A percentile compares a stretch with the other conserved stretches of the same genome.
These are phyloP conservation scores for Glycine latifolia DNA, from an alignment of 306 rosid species.

Conservation along the genomic window DNA sequence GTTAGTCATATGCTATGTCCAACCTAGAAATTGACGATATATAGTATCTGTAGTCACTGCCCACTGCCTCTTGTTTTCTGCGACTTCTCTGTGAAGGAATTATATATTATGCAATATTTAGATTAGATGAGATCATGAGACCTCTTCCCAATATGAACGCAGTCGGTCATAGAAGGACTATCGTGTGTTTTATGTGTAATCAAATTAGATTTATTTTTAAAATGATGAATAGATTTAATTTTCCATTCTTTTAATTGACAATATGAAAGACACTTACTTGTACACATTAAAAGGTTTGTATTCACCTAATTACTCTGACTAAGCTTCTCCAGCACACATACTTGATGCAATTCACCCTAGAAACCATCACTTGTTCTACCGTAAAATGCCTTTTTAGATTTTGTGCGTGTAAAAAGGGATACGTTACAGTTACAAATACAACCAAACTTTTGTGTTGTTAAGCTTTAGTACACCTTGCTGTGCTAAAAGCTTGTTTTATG, in stretches of 20 bases:
- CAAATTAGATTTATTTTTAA: background rate
- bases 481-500: too few relatives aligned
- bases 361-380: background rate
- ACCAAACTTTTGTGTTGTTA: background rate
- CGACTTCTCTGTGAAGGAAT: constrained; percentile 11
- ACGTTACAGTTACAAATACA: background rate
- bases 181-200: background rate
- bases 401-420: background rate
- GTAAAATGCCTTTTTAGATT: background rate
- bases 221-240: background rate
- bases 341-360: background rate
- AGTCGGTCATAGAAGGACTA: background rate
- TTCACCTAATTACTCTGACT: constrained; percentile 17
- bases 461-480: too few relatives aligned
- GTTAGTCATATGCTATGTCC: constrained; percentile 15
- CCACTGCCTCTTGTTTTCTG: constrained; percentile 16
- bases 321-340: background rate
- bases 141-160: constrained; percentile 1
- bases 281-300: background rate
- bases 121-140: too few relatives aligned
- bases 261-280: background rate
- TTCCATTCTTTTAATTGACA: constrained; percentile 1
- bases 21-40: constrained; percentile 42
- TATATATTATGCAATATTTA: background rate
- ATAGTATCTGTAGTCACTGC: constrained; percentile 15